These are phyloP conservation scores for Blastomyces gilchristii DNA, from an alignment of 2,329 filamentous ascomycete species.

Conservation along the genomic window DNA sequence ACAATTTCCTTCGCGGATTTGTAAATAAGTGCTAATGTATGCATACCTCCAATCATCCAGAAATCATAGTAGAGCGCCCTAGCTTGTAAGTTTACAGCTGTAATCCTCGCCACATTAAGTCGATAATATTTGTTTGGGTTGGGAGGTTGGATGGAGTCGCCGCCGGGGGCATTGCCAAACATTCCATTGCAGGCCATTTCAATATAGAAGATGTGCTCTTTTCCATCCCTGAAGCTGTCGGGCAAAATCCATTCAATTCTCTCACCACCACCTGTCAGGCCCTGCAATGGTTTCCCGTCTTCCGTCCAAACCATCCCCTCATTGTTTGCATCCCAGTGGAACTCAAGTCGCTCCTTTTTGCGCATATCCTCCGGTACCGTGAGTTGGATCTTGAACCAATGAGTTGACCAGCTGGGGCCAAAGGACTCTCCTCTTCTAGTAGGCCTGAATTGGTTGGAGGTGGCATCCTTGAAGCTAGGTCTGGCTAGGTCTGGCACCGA, in stretches of 20 bases:
- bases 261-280: constrained; percentile 81
- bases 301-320: constrained; percentile 92
- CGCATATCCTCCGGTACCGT: constrained; percentile 63
- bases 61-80: constrained; percentile 80
- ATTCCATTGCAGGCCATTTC: constrained; percentile 99
- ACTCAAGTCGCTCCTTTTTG: constrained; percentile 74
- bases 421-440: constrained; percentile 69
- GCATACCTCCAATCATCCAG: constrained; percentile 66
- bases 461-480: constrained; percentile 78
- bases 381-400: constrained; percentile 86
- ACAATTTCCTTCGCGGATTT: background rate
- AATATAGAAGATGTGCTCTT: constrained; percentile 82
- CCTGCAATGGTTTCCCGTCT: constrained; percentile 81
- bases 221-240: constrained; percentile 66
- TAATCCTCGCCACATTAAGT: constrained; percentile 69
- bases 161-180: constrained; percentile 85
- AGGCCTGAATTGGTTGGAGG: constrained; percentile 61
- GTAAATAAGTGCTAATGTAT: background rate
- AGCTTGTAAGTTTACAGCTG: constrained; percentile 77
- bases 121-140: constrained; percentile 72
- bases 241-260: constrained; percentile 87
- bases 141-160: constrained; percentile 80
- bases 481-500: constrained; percentile 67
- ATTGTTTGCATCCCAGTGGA: constrained; percentile 92
- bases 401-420: constrained; percentile 92